Evolutionary conservation across 306 rosid genomes (phyloP).

Genomic region (Vigna mungo): DNA sequence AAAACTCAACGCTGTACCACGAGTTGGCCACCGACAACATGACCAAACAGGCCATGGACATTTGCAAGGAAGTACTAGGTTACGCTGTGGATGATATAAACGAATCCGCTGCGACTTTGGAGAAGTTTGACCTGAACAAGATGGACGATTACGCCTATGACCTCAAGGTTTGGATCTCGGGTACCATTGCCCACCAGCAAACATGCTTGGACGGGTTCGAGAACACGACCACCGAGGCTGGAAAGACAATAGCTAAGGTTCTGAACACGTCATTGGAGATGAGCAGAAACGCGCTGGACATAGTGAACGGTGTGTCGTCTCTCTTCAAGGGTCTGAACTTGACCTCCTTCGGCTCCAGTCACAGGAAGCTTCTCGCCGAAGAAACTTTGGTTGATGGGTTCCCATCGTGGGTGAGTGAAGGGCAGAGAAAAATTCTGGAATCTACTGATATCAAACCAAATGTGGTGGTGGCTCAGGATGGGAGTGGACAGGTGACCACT

Average conservation of each 20-base stretch:
- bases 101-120: constrained; percentile 46
- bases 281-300: constrained; percentile 71
- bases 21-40: constrained; percentile 53
- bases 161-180: constrained; percentile 78
- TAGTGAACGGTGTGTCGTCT: constrained; percentile 48
- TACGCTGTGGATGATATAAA: constrained; percentile 68
- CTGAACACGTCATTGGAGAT: constrained; percentile 63
- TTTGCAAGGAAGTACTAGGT: constrained; percentile 74
- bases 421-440: constrained; percentile 42
- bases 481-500: constrained; percentile 63
- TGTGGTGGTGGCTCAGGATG: constrained; percentile 75
- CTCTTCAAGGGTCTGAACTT: constrained; percentile 37
- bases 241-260: constrained; percentile 54
- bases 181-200: constrained; percentile 65
- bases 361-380: constrained; percentile 50
- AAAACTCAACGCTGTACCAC: constrained; percentile 46
- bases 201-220: constrained; percentile 82
- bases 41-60: constrained; percentile 61
- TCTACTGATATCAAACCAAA: constrained; percentile 46
- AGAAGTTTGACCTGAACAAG: constrained; percentile 48
- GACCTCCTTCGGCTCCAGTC: not conserved
- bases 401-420: constrained; percentile 56
- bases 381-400: not conserved
- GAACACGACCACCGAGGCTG: constrained; percentile 60
- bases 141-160: constrained; percentile 54